Evolutionary conservation across 192 early-diverging fungal genomes (phyloP), one percentile per base, ranked within the genome.

Genomic region (Blastocladiella britannica): DNA sequence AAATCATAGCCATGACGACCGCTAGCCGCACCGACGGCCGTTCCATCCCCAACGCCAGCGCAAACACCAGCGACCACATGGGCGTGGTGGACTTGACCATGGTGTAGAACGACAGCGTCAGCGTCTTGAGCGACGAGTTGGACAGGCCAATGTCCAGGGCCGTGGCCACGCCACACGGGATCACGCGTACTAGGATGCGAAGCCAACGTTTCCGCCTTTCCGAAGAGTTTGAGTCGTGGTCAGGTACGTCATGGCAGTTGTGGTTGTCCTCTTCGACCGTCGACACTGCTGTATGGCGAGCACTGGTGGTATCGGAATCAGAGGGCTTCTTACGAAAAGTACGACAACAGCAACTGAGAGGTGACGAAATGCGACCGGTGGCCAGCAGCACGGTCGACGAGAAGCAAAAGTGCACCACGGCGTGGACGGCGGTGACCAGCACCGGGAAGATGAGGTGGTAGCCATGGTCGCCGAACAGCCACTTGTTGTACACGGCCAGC

Each of bases 31-130:
- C 76, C 1, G 79, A 85, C 5, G 83, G 78, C 28, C 70, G 63
- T 65, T 96, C 92, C 59, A 96, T 71, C 12, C 77, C 74, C 72
- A 96, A 96, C 2, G 84, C 59, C 58, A 91, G 89, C 3, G 92
- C 88, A 67, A 96, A 96, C 18, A 96, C 58, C 26, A 96, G 74
- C n/a, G 86, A 80, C 61, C 83, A 84, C 1, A 78, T 78, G 54
- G 81, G 69, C 2, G 75, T 75, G 7, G 85, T 83, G 4, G 83
- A 85, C 64, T 87, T 87, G 69, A 82, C 82, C 83, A 87, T 87
- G 55, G 85, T 96, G 71, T 91, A 90, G 62, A 96, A 93, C 1
- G 88, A 81, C 29, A 96, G 77, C 7, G 92, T 83, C 27, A 96
- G 88, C 31, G 79, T 79, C 68, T 84, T 84, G 57, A 95, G 60